Evolutionary conservation across 2,329 filamentous ascomycete genomes (phyloP), one percentile per base, ranked within the genome.

Genomic region (Cercospora janseana): DNA sequence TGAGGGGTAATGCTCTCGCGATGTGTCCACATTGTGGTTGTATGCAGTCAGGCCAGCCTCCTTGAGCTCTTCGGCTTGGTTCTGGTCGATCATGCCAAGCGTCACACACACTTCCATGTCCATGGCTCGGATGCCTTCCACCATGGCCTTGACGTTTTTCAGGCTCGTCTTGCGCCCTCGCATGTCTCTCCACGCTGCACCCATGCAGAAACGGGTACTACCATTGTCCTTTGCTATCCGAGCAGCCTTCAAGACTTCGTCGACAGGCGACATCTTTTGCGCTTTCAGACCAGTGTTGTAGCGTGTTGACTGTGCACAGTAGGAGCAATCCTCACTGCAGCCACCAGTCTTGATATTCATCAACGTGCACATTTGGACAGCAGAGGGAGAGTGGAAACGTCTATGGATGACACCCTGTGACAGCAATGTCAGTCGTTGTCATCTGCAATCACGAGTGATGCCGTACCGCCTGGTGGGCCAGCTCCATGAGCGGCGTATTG

Each of bases 321-420:
- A 95, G 18, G 86, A 88, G 73, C 90, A 95, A 71, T 95, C 90
- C 70, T 95, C 90, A 61, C 82, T 89, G 72, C 90, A 95, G 40
- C 90, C 90, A 47, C 90, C 90, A 6, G 88, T 94, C 69, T 95
- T 95, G 76, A 95, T 95, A 76, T 94, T 95, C 87, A 95, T 94
- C 51, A 95, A 77, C 0, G 90, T 95, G 75, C 90, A 95, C 71
- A 95, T 86, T 71, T 95, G 90, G 56, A 95, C 88, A 21, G 88
- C 84, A 38, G 83, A 78, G 5, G 90, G 87, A 64, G 87, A 80
- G 72, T 95, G 90, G 75, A 94, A 94, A 61, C 86, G 85, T 37
- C 88, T 84, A 71, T 95, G 90, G 50, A 95, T 74, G 27, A 78
- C 80, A 58, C 81, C 83, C 88, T 93, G 58, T 23, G 15, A n/a